phyloP scores from a whole-genome alignment of 2,329 filamentous ascomycete genomes.

The Dactylellina drechsleri region DNA sequence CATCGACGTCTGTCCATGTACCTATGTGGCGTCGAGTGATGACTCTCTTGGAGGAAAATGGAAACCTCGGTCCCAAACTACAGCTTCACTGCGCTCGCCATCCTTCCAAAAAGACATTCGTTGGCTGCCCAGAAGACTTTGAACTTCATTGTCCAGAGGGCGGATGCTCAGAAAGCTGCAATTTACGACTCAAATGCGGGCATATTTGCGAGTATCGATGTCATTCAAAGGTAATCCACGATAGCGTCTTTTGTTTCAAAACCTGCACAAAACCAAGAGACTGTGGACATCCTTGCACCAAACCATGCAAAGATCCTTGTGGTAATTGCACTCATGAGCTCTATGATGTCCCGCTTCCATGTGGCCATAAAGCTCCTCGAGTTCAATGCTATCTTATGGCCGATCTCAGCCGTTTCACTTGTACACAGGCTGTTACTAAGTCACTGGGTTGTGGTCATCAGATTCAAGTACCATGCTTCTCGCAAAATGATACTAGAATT shows the following conservation, averaged over 20 bases:
- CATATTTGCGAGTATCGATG: conserved; percentile 59
- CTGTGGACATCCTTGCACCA: conserved; percentile 61
- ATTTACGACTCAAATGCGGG: conserved; percentile 55
- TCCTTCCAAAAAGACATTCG: conserved; percentile 65
- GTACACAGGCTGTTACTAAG: conserved; percentile 64
- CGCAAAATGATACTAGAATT: conserved; percentile 62
- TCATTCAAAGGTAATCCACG: conserved; percentile 57
- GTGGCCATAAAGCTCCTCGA: conserved; percentile 53
- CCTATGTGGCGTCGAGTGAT: conserved; percentile 58
- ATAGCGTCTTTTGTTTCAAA: conserved; percentile 60
- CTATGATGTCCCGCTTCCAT: conserved; percentile 47
- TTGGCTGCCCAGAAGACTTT: conserved; percentile 70
- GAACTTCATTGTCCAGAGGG: conserved; percentile 69
- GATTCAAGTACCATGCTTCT: conserved; percentile 66
- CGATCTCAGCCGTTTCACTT: conserved; percentile 64
- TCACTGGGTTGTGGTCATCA: conserved; percentile 69
- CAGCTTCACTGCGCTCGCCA: conserved; percentile 72
- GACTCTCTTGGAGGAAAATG: conserved; percentile 64
- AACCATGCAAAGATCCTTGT: conserved; percentile 60
- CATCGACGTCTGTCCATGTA: conserved; percentile 68
- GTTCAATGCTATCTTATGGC: conserved; percentile 63
- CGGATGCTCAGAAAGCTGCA: conserved; percentile 69
- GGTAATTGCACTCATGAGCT: conserved; percentile 53
- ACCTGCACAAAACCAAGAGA: conserved; percentile 59
- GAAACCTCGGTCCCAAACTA: conserved; percentile 66